These are phyloP conservation scores for Solioccasus polychromus DNA, from an alignment of 768 basidiomycete genomes.

Conservation along the genomic window DNA sequence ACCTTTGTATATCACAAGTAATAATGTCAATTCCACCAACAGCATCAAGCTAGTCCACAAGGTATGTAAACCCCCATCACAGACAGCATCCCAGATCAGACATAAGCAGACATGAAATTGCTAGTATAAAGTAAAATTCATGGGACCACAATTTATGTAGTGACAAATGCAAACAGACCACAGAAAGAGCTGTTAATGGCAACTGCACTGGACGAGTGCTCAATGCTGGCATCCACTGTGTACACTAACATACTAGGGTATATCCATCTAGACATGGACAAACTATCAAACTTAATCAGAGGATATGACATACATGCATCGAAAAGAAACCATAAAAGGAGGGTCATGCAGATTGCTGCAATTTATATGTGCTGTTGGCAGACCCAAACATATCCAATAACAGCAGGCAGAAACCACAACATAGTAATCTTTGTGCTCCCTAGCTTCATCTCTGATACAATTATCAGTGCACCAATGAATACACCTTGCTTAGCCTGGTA, in stretches of 20 bases:
- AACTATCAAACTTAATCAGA: too few relatives aligned
- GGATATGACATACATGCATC: too few relatives aligned
- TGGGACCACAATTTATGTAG: slow-evolving; percentile 73
- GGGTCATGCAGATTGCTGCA: slow-evolving; percentile 64
- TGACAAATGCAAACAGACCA: slow-evolving; percentile 63
- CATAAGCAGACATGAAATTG: background rate
- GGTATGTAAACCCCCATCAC: slow-evolving; percentile 80
- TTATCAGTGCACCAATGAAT: too few relatives aligned
- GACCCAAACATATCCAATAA: slow-evolving; percentile 77
- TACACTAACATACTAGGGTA: slow-evolving; percentile 78
- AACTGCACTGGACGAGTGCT: slow-evolving; percentile 73
- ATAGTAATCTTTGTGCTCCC: slow-evolving; percentile 61
- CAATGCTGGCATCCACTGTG: slow-evolving; percentile 83
- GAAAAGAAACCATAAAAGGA: slow-evolving; percentile 76
- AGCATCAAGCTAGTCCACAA: slow-evolving; percentile 60
- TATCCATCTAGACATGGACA: slow-evolving; percentile 42
- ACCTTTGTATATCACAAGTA: slow-evolving; percentile 63
- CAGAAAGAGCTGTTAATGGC: slow-evolving; percentile 78
- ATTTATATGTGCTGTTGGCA: slow-evolving; percentile 62
- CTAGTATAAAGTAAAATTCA: slow-evolving; percentile 4
- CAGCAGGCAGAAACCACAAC: slow-evolving; percentile 48
- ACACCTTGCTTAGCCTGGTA: too few relatives aligned
- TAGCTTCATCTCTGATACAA: slow-evolving; percentile 78
- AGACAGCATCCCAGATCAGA: slow-evolving; percentile 55
- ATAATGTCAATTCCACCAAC: slow-evolving; percentile 50